Evolutionary conservation across 345 rosid genomes (phyloP), one percentile per base, ranked within the genome.

Genomic region (Stellera chamaejasme): DNA sequence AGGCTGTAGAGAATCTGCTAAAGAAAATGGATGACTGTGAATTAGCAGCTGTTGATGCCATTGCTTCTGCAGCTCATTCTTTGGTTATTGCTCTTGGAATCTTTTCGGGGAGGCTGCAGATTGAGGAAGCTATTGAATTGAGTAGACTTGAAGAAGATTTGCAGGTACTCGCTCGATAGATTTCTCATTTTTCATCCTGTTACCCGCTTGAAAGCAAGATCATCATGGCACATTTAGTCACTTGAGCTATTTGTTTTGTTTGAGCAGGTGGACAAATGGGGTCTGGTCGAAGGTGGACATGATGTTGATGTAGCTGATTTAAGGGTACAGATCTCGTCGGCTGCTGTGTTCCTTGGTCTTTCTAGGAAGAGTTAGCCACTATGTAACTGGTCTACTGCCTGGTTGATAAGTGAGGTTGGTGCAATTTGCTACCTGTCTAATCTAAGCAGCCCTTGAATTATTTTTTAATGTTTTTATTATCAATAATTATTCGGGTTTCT

Each of bases 241-340:
- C 52, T 43, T 61, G 56, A 32, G 45, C 63, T 15, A 13, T 13
- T 54, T 43, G 48, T 27, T 62, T 3, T 55, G 45, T 23, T 6
- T 42, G 7, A 70, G 70, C 73, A 92, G 98, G 91, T 89, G 60
- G 88, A 80, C 66, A 85, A 60, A 61, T 93, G 99, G 99, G 99
- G 99, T 62, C 71, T 93, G 49, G 99, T 90, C 12, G 97, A 90
- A 79, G 99, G 97, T 2, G 97, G 97, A 27, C 97, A 87, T 16
- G 99, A 93, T 62, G 54, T 93, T 52, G 97, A 93, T 72, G 72
- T 90, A 52, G 97, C 99, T 36, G 99, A 90, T 82, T 83, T 93
- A 6, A 85, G 66, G 85, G 97, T 87, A 52, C 96, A 85, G 68
- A 80, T 93, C 52, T 69, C 99, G 42, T 75, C 99, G 39, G 90